Evolutionary conservation across 179 eudicot species (phyloP), one percentile per base, ranked within the genome.

Genomic region (Heliamphora pulchella): DNA sequence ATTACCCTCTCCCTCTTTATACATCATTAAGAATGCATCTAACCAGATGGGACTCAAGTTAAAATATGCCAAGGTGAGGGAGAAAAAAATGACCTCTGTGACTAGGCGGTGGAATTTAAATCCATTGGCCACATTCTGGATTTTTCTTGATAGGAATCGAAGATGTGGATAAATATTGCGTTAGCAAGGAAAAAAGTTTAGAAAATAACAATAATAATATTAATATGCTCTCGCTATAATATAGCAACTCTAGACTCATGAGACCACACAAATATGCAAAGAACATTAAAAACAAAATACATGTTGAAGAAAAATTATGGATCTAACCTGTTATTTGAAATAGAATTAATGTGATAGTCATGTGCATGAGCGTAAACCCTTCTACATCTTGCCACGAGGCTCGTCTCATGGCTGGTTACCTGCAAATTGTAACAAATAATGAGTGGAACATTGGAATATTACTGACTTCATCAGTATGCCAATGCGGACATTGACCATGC

Each of bases 301-400:
- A 31, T 31, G 55, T 17, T 6, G 11, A 65, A 53, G 70, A 20
- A 22, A 9, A 63, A 22, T 6, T 20, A 1, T 1, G 22, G 53
- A 47, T 20, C 39, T 62, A 67, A 92, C 98, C 98, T 90, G 88
- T 93, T 93, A 83, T 85, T 92, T 82, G 98, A 93, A 79, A 93
- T 92, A 1, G 98, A 93, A 83, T 94, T 94, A 77, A 94, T 94
- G 84, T 94, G 97, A 80, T 93, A 94, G 81, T 94, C 98, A 87
- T 94, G 98, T 61, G 98, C 98, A 88, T 94, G 97, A 68, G 98
- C 98, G 83, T 93, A 94, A 68, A 94, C 94, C 86, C 97, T 90
- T 84, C 97, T 89, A 83, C 98, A 94, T 84, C 96, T 90, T 62
- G 98, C 93, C 76, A 86, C 82, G 82, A 93, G 96, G 84, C 91